Evolutionary conservation across 805 yeast species (phyloP).

Genomic region (Debaryomyces castellii): DNA sequence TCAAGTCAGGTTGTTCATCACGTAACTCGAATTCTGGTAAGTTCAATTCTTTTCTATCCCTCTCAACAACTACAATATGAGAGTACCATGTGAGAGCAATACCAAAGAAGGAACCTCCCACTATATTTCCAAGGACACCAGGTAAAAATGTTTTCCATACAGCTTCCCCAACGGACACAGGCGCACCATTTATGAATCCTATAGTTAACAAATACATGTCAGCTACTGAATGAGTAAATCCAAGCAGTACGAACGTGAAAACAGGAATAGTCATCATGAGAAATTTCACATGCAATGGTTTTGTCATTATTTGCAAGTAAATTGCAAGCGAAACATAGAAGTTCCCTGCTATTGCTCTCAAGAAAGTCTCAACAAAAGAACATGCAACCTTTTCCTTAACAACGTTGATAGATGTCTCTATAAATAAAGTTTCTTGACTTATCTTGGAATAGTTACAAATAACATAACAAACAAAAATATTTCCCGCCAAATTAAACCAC

Average conservation of each 20-base stretch:
- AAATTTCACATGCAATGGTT: constrained; percentile 75
- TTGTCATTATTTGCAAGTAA: constrained; percentile 73
- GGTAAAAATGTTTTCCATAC: constrained; percentile 76
- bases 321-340: constrained; percentile 75
- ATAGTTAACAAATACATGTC: constrained; percentile 71
- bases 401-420: constrained; percentile 48
- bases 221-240: constrained; percentile 79
- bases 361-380: constrained; percentile 59
- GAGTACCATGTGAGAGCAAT: constrained; percentile 68
- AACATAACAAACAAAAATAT: constrained; percentile 64
- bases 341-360: constrained; percentile 76
- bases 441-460: constrained; percentile 58
- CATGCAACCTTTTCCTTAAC: constrained; percentile 42
- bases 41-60: constrained; percentile 59
- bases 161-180: constrained; percentile 58
- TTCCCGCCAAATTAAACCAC: constrained; percentile 63
- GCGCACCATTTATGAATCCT: constrained; percentile 68
- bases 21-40: constrained; percentile 69
- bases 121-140: constrained; percentile 69
- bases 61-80: constrained; percentile 70
- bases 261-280: constrained; percentile 64
- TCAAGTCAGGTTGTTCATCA: constrained; percentile 80
- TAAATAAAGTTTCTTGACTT: constrained; percentile 39
- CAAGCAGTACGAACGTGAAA: constrained; percentile 75
- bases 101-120: constrained; percentile 76